Conservation (phyloP, 2,329 filamentous ascomycete species). For the Arthrobotrys musiformis region DNA sequence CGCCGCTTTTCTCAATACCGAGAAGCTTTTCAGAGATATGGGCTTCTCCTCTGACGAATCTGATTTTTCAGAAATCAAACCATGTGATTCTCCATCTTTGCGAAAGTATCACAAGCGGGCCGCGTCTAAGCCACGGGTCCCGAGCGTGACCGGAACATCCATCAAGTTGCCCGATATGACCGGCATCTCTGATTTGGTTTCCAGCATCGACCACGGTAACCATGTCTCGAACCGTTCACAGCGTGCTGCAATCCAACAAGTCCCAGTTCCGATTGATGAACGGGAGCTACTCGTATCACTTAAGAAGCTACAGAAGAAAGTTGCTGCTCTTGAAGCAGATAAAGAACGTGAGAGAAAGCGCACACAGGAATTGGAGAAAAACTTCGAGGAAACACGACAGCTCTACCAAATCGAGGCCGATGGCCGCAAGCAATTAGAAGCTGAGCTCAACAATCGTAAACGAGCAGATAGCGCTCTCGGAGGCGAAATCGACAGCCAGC, state of each 20-base stretch:
- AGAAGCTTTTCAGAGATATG: slow-evolving; percentile 52
- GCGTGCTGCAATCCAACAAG: slow-evolving; percentile 57
- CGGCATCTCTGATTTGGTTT: slow-evolving; percentile 52
- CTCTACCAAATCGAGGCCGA: slow-evolving; percentile 57
- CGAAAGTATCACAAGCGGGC: slow-evolving; percentile 22
- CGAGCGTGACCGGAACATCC: slow-evolving; percentile 33
- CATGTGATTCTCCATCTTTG: slow-evolving; percentile 27
- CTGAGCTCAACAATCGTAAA: slow-evolving; percentile 52
- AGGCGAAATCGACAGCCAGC: slow-evolving; percentile 57
- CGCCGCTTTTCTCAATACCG: slow-evolving; percentile 35
- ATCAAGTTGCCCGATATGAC: slow-evolving; percentile 54
- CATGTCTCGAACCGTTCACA: slow-evolving; percentile 36
- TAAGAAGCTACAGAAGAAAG: slow-evolving; percentile 58
- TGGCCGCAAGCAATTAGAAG: slow-evolving; percentile 53
- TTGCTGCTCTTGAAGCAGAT: slow-evolving; percentile 56
- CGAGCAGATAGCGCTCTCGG: slow-evolving; percentile 57
- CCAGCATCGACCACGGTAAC: slow-evolving; percentile 45
- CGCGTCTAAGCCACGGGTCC: slow-evolving; percentile 44
- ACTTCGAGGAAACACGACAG: slow-evolving; percentile 56
- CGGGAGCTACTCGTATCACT: slow-evolving; percentile 58
- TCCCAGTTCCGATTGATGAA: slow-evolving; percentile 59
- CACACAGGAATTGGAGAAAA: slow-evolving; percentile 56
- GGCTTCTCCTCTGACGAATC: slow-evolving; percentile 30
- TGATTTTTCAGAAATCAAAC: slow-evolving; percentile 40
- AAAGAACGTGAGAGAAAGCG: slow-evolving; percentile 57